These are phyloP conservation scores for Russula emetica DNA, from an alignment of 768 basidiomycete genomes.

Conservation along the genomic window DNA sequence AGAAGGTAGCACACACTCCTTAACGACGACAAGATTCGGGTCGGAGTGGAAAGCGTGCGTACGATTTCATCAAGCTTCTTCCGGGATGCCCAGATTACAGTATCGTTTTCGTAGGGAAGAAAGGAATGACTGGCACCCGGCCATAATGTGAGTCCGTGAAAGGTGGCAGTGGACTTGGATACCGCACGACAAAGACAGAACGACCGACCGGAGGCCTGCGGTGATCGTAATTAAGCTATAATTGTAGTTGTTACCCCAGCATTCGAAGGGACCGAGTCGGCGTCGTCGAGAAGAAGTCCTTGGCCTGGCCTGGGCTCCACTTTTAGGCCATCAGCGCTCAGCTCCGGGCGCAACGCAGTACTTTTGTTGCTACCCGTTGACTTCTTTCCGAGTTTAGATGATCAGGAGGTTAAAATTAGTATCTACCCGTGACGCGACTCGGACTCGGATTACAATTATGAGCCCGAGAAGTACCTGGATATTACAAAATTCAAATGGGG, in stretches of 20 bases:
- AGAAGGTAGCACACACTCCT: neutral
- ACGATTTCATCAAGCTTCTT: neutral
- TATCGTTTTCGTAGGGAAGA: neutral
- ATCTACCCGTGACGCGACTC: no score
- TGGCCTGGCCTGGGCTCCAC: no score
- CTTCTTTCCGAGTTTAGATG: no score
- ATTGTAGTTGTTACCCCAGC: neutral
- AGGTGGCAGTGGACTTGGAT: neutral
- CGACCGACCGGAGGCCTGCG: neutral
- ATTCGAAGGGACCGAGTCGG: no score
- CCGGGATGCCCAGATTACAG: conserved; percentile 7
- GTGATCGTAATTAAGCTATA: neutral
- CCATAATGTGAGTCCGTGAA: neutral
- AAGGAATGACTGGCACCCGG: neutral
- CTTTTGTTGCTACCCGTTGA: neutral
- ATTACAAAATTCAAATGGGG: neutral
- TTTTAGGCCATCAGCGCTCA: no score
- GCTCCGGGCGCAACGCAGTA: neutral
- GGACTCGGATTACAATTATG: no score
- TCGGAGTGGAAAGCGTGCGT: neutral
- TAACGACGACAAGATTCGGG: neutral
- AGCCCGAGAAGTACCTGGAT: no score
- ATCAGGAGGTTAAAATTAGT: no score
- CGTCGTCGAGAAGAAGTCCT: no score
- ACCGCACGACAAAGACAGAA: neutral